Conservation (phyloP, 441 rosid genomes). For the Gossypium laxum region DNA sequence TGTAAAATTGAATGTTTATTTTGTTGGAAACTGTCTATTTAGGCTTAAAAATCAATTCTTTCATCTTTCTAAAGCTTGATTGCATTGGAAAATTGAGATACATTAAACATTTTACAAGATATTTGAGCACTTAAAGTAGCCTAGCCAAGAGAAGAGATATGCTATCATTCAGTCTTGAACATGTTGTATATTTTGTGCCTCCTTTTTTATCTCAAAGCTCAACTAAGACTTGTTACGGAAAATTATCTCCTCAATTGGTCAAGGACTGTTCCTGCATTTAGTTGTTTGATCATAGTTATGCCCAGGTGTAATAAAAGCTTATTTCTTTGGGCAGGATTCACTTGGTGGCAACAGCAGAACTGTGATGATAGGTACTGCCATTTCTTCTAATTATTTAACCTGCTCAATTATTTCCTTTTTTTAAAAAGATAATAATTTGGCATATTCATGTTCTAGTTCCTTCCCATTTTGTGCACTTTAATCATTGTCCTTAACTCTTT, state of each 20-base stretch:
- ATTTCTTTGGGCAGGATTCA: conserved; percentile 58
- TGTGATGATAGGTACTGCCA: conserved; percentile 74
- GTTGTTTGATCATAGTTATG: neutral
- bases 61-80: no score
- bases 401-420: neutral
- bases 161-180: no score
- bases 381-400: neutral
- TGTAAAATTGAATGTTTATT: neutral
- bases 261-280: neutral
- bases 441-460: neutral
- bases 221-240: no score
- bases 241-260: no score
- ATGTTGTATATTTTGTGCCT: no score
- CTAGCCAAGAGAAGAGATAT: no score
- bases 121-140: no score
- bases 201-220: no score
- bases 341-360: conserved; percentile 99
- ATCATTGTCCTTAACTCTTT: neutral
- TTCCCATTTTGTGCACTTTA: no score
- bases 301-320: neutral
- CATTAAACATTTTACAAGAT: no score
- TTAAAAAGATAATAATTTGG: neutral
- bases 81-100: no score
- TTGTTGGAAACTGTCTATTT: neutral
- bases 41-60: neutral